Evolutionary conservation across 768 basidiomycete genomes (phyloP), one percentile per base, ranked within the genome.

Genomic region (Saitozyma sp.): DNA sequence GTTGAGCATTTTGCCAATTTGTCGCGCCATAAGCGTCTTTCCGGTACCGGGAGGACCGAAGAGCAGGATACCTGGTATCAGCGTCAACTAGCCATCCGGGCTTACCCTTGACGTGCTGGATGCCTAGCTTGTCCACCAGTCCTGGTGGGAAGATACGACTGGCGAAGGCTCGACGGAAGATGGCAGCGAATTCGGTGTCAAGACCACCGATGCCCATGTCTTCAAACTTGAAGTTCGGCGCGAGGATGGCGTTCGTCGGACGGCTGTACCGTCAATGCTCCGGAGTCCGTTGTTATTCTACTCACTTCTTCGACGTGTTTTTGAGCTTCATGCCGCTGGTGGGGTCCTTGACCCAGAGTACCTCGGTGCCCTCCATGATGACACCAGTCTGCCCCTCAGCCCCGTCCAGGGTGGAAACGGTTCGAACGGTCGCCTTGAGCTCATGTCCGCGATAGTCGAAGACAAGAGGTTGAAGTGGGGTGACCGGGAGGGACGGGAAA

Each of bases 201-300:
- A 99, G 83, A 73, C 96, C 96, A 74, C 96, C 96, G 73, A 99
- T 98, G 16, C 96, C 96, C 95, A 99, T 98, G 78, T 99, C 96
- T 74, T 95, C 91, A 65, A 99, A 99, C 80, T 96, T 98, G 86
- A 99, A 99, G 80, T 97, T 97, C 1, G 96, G 92, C 0, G 92
- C 88, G 9, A 99, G 85, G 69, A 99, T 95, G 0, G 96, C 92
- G 76, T 97, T 98, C 8, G 93, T 87, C 6, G 92, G 88, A 0
- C 91, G 86, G 70, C 92, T 94, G 62, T 17, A 16, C 53, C 4
- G 53, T 20, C 7, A 63, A 42, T 29, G n/a, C 11, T 46, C 13
- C 2, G 45, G 45, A 46, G 11, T 14, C 8, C 16, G n/a, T 13
- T 42, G 50, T 16, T 8, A 10, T 6, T 10, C 9, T n/a, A 67